Evolutionary conservation across 1,284 basidiomycete species (phyloP), one percentile per base, ranked within the genome.

Genomic region (Ustilago trichophora): DNA sequence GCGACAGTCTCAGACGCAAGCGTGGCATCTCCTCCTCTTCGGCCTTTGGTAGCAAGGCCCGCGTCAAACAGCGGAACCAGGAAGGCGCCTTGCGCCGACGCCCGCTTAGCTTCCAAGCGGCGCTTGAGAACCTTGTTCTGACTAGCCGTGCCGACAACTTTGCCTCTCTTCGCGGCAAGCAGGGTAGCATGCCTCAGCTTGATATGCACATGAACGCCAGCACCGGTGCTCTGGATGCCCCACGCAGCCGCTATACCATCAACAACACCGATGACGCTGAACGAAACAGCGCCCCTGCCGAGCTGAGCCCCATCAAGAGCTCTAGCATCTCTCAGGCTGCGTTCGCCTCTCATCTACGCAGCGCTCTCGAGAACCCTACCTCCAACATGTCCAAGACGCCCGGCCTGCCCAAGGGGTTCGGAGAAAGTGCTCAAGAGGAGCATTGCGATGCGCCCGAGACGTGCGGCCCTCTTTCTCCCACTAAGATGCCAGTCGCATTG

Each of bases 61-160:
- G 73, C 36, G 73, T 74, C 40, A 72, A 69, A 52, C 72, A 75
- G 45, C 58, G 69, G 13, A 74, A 76, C 27, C 62, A 69, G 33
- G 56, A 55, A 9, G 64, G 56, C 13, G 47, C 51, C 6, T 56
- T 44, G 24, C 64, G 73, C n/a, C 46, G 70, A 37, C 60, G 70
- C 24, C 74, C 74, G 19, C 59, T 76, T 36, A 75, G 72, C 66
- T 75, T 76, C 59, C 72, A 75, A 41, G 63, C 63, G 4, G 74
- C 72, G 27, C 60, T 76, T 50, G 73, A 75, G 40, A 69, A 47
- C 37, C 50, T 74, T 5, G 54, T 68, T 16, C 45, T 69, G 16
- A 60, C 60, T 4, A 44, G 52, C 40, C 57, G 64, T 22, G 52
- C 54, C 32, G 64, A 68, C 42, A 68, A 53, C 32, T 68, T 68